Evolutionary conservation across 148 eudicot genomes (phyloP).

Genomic region (Rhododendron ovatum): DNA sequence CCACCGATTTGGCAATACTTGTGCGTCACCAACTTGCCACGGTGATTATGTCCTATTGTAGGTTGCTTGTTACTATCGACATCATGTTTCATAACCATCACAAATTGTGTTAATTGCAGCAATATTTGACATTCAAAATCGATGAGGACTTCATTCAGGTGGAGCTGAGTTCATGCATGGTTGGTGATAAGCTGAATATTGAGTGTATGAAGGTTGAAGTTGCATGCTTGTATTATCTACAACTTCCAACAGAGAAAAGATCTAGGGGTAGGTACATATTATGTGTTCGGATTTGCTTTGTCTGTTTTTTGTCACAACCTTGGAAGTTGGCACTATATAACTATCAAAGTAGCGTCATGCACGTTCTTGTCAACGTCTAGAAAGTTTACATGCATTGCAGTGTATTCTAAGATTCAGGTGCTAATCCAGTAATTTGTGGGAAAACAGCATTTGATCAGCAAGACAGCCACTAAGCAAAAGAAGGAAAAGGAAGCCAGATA

Average conservation of each 20-base stretch:
- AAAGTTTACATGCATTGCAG: not conserved
- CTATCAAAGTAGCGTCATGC: not conserved
- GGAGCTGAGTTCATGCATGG: slow-evolving; percentile 29
- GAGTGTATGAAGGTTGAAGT: slow-evolving; percentile 65
- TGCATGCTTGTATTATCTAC: slow-evolving; percentile 80
- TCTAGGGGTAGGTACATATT: slow-evolving; percentile 47
- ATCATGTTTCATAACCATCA: not conserved
- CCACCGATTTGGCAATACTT: not conserved
- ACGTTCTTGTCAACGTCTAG: not conserved
- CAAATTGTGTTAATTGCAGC: slow-evolving; percentile 34
- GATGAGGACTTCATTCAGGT: slow-evolving; percentile 49
- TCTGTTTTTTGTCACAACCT: not conserved
- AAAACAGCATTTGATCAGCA: not conserved
- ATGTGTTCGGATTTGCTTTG: not conserved
- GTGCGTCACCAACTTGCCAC: not conserved
- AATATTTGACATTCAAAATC: slow-evolving; percentile 50
- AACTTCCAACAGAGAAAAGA: slow-evolving; percentile 58
- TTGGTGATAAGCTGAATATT: slow-evolving; percentile 46
- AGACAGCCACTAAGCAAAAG: not conserved
- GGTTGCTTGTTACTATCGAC: not conserved
- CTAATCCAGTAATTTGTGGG: not conserved
- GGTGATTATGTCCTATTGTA: not conserved
- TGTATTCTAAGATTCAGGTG: not conserved
- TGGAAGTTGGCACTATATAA: not conserved
- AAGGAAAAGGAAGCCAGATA: not conserved